phyloP scores from a whole-genome alignment of 371 early-diverging fungal species.

The Mortierella sp. region DNA sequence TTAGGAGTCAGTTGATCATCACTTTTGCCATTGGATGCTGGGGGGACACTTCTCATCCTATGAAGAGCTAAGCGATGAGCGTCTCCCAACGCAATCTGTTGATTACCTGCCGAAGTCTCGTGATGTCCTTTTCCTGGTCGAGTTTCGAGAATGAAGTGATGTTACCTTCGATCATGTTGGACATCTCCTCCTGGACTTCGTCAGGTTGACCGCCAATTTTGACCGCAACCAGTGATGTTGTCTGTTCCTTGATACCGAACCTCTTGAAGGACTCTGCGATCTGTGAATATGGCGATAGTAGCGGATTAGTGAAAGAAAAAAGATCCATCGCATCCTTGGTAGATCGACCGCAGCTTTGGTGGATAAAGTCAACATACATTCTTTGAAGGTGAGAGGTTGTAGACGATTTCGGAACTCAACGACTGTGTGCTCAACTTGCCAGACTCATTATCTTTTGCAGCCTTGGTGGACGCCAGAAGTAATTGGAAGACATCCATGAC shows the following conservation, averaged over 20 bases:
- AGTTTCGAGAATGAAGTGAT: constrained; percentile 46
- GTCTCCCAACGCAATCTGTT: neutral
- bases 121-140: constrained; percentile 47
- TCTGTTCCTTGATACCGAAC: constrained; percentile 63
- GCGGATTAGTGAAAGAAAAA: too few species aligned
- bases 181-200: constrained; percentile 56
- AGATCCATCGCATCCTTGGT: too few species aligned
- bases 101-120: constrained; percentile 44
- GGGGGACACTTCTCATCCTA: neutral
- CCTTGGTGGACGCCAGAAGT: constrained; percentile 61
- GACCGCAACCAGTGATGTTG: constrained; percentile 60
- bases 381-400: constrained; percentile 62
- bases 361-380: constrained; percentile 65
- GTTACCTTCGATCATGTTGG: constrained; percentile 39
- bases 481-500: constrained; percentile 61
- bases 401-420: constrained; percentile 67
- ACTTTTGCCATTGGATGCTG: neutral
- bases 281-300: constrained; percentile 19
- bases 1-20: neutral
- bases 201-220: constrained; percentile 58
- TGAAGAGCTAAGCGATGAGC: neutral
- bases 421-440: constrained; percentile 65
- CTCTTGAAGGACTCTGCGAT: constrained; percentile 64
- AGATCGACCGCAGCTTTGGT: too few species aligned
- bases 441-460: constrained; percentile 59